Percentiles rank a stretch among this genome's conserved stretches.
phyloP scores from a whole-genome alignment of 768 basidiomycete species.

The Wakefieldia striispora region DNA sequence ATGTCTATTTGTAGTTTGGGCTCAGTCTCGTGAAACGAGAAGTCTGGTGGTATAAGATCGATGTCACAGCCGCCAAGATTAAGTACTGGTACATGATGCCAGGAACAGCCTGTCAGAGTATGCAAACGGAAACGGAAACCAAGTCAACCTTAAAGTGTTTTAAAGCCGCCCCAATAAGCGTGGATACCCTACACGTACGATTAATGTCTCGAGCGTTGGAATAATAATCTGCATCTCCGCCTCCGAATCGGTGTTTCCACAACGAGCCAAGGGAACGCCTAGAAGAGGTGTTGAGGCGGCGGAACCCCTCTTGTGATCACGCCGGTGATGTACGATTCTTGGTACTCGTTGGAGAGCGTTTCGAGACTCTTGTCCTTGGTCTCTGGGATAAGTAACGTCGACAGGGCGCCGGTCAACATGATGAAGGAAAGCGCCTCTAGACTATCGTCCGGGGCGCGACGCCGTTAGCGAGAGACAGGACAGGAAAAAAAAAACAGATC shows the following conservation, averaged over 20 bases:
- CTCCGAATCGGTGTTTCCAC: neutral
- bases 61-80: neutral
- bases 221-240: neutral
- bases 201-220: neutral
- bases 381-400: conserved; percentile 80
- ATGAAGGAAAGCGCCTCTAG: conserved; percentile 78
- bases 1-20: neutral
- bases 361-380: conserved; percentile 66
- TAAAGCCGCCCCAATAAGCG: neutral
- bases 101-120: neutral
- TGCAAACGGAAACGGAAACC: neutral
- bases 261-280: too few relatives aligned
- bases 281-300: neutral
- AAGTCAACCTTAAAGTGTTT: neutral
- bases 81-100: neutral
- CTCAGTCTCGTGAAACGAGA: too few relatives aligned
- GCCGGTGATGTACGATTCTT: conserved; percentile 53
- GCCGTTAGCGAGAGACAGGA: too few relatives aligned
- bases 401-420: conserved; percentile 82
- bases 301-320: conserved; percentile 16
- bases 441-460: conserved; percentile 29
- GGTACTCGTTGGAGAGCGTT: conserved; percentile 69
- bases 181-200: neutral
- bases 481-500: neutral
- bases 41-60: neutral